Conservation (phyloP, 805 yeast genomes). For the Nadsonia fulvescens region DNA sequence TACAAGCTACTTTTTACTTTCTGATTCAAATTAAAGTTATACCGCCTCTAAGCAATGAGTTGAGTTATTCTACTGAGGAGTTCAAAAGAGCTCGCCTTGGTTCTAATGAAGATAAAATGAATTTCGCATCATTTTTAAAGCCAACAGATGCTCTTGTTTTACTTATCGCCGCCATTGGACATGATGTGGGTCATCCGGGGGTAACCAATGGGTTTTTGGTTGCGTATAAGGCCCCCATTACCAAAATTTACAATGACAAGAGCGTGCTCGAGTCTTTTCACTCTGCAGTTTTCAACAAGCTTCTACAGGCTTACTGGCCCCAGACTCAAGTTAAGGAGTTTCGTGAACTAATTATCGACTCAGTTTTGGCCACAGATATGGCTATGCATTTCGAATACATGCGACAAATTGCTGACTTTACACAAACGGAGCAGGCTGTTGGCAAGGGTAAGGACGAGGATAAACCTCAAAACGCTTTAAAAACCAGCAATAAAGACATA, state of each 20-base stretch:
- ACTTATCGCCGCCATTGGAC: constrained; percentile 75
- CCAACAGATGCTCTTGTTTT: constrained; percentile 38
- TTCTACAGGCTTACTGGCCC: constrained; percentile 38
- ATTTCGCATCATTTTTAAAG: constrained; percentile 8
- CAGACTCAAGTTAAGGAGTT: constrained; percentile 7
- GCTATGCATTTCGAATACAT: constrained; percentile 67
- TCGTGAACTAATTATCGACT: constrained; percentile 17
- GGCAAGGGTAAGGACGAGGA: constrained; percentile 4
- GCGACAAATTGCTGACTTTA: too few relatives aligned
- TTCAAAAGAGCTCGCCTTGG: neutral
- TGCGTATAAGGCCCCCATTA: constrained; percentile 41
- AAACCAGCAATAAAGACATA: too few relatives aligned
- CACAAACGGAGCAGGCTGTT: too few relatives aligned
- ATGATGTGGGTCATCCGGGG: constrained; percentile 95
- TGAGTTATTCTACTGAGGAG: neutral
- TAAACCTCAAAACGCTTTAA: too few relatives aligned
- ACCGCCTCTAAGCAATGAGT: constrained; percentile 13
- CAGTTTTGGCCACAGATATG: constrained; percentile 83
- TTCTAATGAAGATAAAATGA: neutral
- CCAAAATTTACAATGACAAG: constrained; percentile 39
- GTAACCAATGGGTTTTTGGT: constrained; percentile 63
- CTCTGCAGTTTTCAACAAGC: constrained; percentile 37
- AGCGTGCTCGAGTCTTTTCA: constrained; percentile 78
- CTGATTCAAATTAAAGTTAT: constrained; percentile 18
- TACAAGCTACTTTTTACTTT: constrained; percentile 72